Conservation (phyloP, 768 basidiomycete species). For the Rhizopogon sp. region DNA sequence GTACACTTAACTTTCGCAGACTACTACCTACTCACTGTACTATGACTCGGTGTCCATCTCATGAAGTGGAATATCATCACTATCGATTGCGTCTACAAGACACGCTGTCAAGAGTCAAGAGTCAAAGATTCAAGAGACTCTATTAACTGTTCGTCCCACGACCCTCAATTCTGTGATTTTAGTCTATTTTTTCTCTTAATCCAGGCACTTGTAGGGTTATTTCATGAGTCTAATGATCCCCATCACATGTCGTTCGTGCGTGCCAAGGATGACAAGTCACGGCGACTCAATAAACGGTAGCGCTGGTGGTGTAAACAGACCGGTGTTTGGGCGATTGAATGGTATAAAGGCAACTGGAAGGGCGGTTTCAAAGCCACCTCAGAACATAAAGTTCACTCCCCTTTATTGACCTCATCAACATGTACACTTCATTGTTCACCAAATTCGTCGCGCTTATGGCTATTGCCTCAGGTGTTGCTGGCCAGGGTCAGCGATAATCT, state of each 20-base stretch:
- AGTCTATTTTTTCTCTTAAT: not conserved
- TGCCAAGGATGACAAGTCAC: not conserved
- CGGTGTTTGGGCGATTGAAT: not conserved
- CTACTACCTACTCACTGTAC: not conserved
- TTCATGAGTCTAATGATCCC: not conserved
- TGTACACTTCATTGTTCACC: conserved; percentile 15
- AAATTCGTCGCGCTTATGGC: conserved; percentile 7
- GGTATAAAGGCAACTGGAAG: conserved; percentile 14
- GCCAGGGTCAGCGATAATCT: conserved; percentile 13
- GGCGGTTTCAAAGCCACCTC: not conserved
- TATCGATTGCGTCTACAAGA: not conserved
- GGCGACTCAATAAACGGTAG: not conserved
- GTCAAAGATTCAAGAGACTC: no score
- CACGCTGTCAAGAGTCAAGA: not conserved
- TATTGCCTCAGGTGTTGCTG: not conserved
- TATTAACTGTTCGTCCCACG: not conserved
- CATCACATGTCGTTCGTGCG: not conserved
- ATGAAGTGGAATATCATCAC: not conserved
- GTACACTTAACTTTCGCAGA: no score
- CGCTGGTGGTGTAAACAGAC: not conserved
- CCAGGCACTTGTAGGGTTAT: not conserved
- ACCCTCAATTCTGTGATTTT: not conserved
- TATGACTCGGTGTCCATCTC: not conserved
- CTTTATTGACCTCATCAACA: not conserved
- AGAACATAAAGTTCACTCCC: not conserved